Evolutionary conservation across 2,329 filamentous ascomycete species (phyloP).

Genomic region (Stagonosporopsis cucurbitacearum): DNA sequence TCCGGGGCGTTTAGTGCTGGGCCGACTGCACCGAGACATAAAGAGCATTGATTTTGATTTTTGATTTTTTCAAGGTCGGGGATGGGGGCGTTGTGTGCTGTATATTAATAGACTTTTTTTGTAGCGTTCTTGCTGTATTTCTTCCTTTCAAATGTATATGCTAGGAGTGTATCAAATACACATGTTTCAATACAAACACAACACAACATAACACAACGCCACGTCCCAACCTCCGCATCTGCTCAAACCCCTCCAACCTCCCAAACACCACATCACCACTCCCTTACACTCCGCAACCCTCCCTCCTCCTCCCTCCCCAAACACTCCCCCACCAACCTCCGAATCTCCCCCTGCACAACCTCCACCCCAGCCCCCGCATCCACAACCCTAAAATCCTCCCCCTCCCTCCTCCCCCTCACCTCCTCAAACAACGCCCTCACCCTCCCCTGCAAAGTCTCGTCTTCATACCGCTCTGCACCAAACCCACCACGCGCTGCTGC

Average conservation of each 20-base stretch:
- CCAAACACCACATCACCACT: slow-evolving; percentile 30
- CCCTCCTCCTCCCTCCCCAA: slow-evolving; percentile 26
- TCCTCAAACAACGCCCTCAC: slow-evolving; percentile 76
- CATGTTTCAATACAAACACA: neutral
- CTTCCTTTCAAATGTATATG: neutral
- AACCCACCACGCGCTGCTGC: slow-evolving; percentile 82
- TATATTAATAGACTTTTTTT: neutral
- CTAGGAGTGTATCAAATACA: neutral
- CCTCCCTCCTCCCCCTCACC: slow-evolving; percentile 56
- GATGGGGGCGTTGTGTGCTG: neutral
- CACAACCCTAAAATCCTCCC: slow-evolving; percentile 60
- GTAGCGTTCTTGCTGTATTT: neutral
- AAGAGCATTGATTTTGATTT: slow-evolving; percentile 7
- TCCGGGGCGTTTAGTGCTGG: slow-evolving; percentile 34
- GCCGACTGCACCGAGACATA: slow-evolving; percentile 17
- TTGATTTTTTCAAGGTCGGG: neutral
- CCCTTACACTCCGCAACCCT: slow-evolving; percentile 36
- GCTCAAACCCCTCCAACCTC: no score
- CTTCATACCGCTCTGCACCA: slow-evolving; percentile 89
- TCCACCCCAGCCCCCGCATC: slow-evolving; percentile 62
- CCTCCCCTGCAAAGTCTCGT: slow-evolving; percentile 77
- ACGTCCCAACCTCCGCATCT: no score
- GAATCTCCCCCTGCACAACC: slow-evolving; percentile 55
- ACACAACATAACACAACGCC: no score
- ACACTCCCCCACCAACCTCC: slow-evolving; percentile 30